phyloP scores from a whole-genome alignment of 2,329 filamentous ascomycete genomes.

The Aspergillus novofumigatus region DNA sequence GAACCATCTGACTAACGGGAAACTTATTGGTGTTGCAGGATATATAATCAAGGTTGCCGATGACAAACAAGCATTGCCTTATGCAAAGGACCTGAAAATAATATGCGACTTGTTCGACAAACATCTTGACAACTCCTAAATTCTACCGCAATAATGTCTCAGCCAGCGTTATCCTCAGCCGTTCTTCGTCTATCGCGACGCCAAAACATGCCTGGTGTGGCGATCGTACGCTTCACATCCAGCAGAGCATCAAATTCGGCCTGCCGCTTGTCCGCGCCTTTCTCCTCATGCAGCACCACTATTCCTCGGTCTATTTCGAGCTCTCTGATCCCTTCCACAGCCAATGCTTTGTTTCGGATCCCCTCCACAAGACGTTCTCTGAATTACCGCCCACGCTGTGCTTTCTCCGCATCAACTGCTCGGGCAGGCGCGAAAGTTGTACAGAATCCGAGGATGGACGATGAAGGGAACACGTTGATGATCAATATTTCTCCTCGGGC shows the following conservation, averaged over 20 bases:
- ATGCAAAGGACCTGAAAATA: background rate
- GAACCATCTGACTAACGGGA: slow-evolving; percentile 26
- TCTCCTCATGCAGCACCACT: slow-evolving; percentile 20
- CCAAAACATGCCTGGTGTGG: slow-evolving; percentile 3
- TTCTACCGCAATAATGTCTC: slow-evolving; percentile 24
- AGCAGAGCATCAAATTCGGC: slow-evolving; percentile 13
- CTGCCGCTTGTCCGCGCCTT: slow-evolving; percentile 24
- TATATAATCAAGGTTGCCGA: slow-evolving; percentile 17
- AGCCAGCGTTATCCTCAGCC: slow-evolving; percentile 22
- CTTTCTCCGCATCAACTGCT: slow-evolving; percentile 34
- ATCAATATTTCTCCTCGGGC: slow-evolving; percentile 82
- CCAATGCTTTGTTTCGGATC: background rate
- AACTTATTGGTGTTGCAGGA: slow-evolving; percentile 17
- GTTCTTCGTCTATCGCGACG: slow-evolving; percentile 22
- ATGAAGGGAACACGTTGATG: slow-evolving; percentile 77
- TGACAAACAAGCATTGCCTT: background rate
- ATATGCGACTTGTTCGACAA: background rate
- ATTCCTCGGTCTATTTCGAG: slow-evolving; percentile 13
- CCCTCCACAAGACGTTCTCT: background rate
- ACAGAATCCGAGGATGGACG: slow-evolving; percentile 71
- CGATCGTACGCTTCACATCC: slow-evolving; percentile 19
- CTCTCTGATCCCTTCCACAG: slow-evolving; percentile 1
- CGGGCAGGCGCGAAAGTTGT: slow-evolving; percentile 41
- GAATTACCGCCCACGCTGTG: slow-evolving; percentile 16
- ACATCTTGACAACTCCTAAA: background rate